These are phyloP conservation scores for Suillus weaverae DNA, from an alignment of 768 basidiomycete species.

Conservation along the genomic window DNA sequence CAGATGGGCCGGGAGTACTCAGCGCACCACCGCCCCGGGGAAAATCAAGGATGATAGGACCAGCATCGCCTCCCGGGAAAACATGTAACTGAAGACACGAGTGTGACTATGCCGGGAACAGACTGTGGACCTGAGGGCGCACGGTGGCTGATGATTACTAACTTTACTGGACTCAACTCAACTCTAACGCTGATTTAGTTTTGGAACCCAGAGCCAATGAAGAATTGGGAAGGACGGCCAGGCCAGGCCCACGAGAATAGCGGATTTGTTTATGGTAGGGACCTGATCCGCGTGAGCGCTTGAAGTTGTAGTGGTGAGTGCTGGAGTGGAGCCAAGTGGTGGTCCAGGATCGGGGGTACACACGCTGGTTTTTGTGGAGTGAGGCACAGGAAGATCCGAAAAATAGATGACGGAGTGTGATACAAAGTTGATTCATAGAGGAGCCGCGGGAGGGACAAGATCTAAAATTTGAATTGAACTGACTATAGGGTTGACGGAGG, in stretches of 20 bases:
- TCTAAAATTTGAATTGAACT: no score
- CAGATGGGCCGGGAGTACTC: neutral
- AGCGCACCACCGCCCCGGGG: neutral
- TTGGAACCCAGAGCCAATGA: neutral
- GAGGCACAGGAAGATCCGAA: no score
- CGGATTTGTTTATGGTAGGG: neutral
- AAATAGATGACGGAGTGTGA: neutral
- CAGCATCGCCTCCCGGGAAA: neutral
- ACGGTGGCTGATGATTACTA: neutral
- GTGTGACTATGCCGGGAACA: no score
- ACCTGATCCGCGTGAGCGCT: neutral
- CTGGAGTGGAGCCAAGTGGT: neutral
- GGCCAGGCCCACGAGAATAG: neutral
- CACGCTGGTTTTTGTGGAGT: no score
- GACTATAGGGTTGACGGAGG: no score
- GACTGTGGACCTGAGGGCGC: neutral
- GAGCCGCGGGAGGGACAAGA: no score
- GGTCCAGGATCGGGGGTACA: no score
- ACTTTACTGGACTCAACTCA: neutral
- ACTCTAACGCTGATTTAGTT: neutral
- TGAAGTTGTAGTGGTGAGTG: neutral
- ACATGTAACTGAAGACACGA: no score
- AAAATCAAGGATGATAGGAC: neutral
- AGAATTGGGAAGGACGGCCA: no score
- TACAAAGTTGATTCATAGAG: neutral